A percentile compares a stretch with the other conserved stretches of the same genome.
Evolutionary conservation across 371 early-diverging fungal genomes (phyloP).

Genomic region (Encephalitozoon hellem): DNA sequence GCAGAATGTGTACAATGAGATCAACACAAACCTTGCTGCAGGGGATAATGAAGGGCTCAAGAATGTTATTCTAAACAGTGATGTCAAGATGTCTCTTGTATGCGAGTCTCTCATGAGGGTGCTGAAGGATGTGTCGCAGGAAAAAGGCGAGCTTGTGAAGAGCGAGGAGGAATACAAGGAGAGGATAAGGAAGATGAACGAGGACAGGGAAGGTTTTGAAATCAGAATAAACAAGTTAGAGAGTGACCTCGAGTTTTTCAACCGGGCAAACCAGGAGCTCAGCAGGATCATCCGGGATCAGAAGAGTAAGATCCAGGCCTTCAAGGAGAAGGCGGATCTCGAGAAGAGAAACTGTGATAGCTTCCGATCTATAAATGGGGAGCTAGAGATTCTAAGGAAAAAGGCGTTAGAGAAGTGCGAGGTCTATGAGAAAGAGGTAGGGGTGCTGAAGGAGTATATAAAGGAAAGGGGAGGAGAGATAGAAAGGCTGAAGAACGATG

Average conservation of each 20-base stretch:
- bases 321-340: slow-evolving; percentile 32
- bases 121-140: slow-evolving; percentile 40
- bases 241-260: slow-evolving; percentile 30
- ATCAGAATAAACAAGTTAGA: slow-evolving; percentile 34
- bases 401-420: slow-evolving; percentile 35
- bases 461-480: slow-evolving; percentile 42
- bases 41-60: slow-evolving; percentile 38
- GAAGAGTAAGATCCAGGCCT: slow-evolving; percentile 30
- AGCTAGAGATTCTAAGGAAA: slow-evolving; percentile 43
- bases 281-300: slow-evolving; percentile 49
- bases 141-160: slow-evolving; percentile 35
- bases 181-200: background rate
- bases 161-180: slow-evolving; percentile 8
- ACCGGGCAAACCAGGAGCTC: slow-evolving; percentile 41
- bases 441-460: slow-evolving; percentile 39
- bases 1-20: slow-evolving; percentile 36
- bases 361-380: slow-evolving; percentile 33
- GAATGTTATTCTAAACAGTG: slow-evolving; percentile 27
- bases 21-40: slow-evolving; percentile 20
- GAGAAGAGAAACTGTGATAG: slow-evolving; percentile 25
- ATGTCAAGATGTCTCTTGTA: slow-evolving; percentile 47
- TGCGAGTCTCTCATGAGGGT: slow-evolving; percentile 54
- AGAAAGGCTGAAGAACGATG: background rate
- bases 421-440: slow-evolving; percentile 48
- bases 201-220: slow-evolving; percentile 12